A percentile compares a stretch with the other conserved stretches of the same genome.
Conservation (phyloP, 1,284 basidiomycete species). For the Heterobasidion parviporum region DNA sequence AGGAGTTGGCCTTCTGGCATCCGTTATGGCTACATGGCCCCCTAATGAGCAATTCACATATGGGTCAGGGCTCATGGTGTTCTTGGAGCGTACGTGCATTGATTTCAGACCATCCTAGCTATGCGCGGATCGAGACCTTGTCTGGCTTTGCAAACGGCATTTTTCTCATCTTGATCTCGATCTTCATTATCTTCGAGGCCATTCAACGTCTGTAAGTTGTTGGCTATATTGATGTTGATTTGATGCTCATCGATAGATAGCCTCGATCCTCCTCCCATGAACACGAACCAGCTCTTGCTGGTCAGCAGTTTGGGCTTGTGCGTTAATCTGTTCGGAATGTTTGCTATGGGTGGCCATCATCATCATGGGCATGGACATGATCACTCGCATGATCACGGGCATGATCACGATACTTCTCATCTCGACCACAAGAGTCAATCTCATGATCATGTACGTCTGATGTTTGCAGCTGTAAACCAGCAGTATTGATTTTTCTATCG, state of each 20-base stretch:
- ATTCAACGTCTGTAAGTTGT: slow-evolving; percentile 81
- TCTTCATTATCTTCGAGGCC: slow-evolving; percentile 98
- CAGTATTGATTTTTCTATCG: not conserved
- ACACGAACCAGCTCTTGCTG: slow-evolving; percentile 86
- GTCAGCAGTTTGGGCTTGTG: slow-evolving; percentile 85
- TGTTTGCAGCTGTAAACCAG: not conserved
- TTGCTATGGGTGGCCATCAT: slow-evolving; percentile 95
- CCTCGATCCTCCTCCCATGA: slow-evolving; percentile 96
- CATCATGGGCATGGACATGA: slow-evolving; percentile 38
- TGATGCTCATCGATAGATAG: slow-evolving; percentile 27
- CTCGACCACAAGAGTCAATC: slow-evolving; percentile 6
- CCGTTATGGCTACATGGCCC: slow-evolving; percentile 97
- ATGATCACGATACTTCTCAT: slow-evolving; percentile 25
- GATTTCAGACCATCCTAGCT: slow-evolving; percentile 38
- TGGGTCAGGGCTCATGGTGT: slow-evolving; percentile 46
- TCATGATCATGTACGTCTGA: not conserved
- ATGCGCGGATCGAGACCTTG: slow-evolving; percentile 96
- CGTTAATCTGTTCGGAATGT: slow-evolving; percentile 98
- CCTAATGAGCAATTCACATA: slow-evolving; percentile 94
- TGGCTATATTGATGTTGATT: not conserved
- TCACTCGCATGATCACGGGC: slow-evolving; percentile 29
- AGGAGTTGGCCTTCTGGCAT: slow-evolving; percentile 91
- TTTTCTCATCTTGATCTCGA: slow-evolving; percentile 92
- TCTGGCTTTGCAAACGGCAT: slow-evolving; percentile 98
- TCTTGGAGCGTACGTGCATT: not conserved